phyloP scores from a whole-genome alignment of 2,329 filamentous ascomycete genomes.

The Cladosporium sp. region DNA sequence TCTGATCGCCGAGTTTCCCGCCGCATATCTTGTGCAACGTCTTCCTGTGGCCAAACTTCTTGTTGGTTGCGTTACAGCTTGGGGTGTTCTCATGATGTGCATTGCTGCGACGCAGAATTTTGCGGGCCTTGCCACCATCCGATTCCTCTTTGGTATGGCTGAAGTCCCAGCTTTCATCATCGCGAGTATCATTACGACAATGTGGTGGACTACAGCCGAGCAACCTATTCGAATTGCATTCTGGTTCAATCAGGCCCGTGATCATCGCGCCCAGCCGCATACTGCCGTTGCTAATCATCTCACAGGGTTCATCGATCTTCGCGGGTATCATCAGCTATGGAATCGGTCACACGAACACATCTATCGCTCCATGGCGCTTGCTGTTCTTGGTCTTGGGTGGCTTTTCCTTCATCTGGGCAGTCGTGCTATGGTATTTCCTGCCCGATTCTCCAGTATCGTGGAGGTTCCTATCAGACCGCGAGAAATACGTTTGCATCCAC shows the following conservation, averaged over 20 bases:
- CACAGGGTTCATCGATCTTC: conserved; percentile 4
- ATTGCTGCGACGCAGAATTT: conserved; percentile 54
- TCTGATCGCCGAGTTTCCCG: conserved; percentile 52
- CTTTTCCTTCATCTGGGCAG: conserved; percentile 48
- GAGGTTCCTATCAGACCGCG: conserved; percentile 42
- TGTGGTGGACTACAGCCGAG: conserved; percentile 17
- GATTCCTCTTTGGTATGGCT: conserved; percentile 64
- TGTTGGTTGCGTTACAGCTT: conserved; percentile 39
- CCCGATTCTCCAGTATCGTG: conserved; percentile 60
- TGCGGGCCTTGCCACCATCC: conserved; percentile 52
- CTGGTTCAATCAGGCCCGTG: conserved; percentile 16
- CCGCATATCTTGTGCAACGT: conserved; percentile 53
- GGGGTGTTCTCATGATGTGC: conserved; percentile 61
- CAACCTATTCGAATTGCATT: conserved; percentile 14
- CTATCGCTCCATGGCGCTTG: conserved; percentile 59
- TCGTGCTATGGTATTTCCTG: conserved; percentile 55
- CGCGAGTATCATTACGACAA: conserved; percentile 14
- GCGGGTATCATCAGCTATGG: conserved; percentile 27
- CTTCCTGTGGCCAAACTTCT: conserved; percentile 52
- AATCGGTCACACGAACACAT: conserved; percentile 47
- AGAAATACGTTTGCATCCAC: conserved; percentile 56
- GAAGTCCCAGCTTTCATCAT: conserved; percentile 58
- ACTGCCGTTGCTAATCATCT: conserved; percentile 10
- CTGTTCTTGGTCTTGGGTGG: conserved; percentile 37
- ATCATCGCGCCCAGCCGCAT: conserved; percentile 8